Percentiles rank a stretch among this genome's conserved stretches.
Conservation (phyloP, 2,329 filamentous ascomycete species). For the Claviceps maximensis region DNA sequence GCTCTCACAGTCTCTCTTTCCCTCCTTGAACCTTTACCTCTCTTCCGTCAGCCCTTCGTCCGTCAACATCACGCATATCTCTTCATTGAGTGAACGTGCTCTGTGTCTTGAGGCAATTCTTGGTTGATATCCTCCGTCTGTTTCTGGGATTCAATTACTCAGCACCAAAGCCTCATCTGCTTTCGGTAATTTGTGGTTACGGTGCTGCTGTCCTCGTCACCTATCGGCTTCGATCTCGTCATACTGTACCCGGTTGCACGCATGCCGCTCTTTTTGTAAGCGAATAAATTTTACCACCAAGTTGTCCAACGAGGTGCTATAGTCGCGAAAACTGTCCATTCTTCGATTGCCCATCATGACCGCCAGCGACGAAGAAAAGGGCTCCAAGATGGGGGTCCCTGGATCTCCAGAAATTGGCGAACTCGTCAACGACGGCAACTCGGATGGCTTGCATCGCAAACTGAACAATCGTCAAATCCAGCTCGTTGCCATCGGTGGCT, state of each 20-base stretch:
- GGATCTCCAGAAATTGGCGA: conserved; percentile 14
- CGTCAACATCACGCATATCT: conserved; percentile 1
- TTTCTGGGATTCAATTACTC: neutral
- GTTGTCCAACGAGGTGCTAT: neutral
- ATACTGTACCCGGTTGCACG: neutral
- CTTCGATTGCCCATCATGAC: conserved; percentile 7
- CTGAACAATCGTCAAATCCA: conserved; percentile 44
- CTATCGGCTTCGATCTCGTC: neutral
- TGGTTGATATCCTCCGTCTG: neutral
- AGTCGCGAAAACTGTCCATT: neutral
- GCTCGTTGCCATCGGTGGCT: conserved; percentile 44
- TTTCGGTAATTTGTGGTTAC: neutral
- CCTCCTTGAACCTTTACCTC: neutral
- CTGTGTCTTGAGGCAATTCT: neutral
- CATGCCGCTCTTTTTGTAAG: neutral
- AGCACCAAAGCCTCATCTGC: neutral
- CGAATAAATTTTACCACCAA: neutral
- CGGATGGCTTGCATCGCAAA: conserved; percentile 30
- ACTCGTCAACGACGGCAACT: conserved; percentile 17
- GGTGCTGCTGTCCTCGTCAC: neutral
- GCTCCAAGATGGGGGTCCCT: conserved; percentile 13
- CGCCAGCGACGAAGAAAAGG: conserved; percentile 16
- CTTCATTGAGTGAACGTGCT: conserved; percentile 3
- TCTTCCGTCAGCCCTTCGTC: neutral
- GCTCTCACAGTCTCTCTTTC: too few species aligned